These are phyloP conservation scores for Acacia crassicarpa DNA, from an alignment of 306 rosid species.

Conservation along the genomic window DNA sequence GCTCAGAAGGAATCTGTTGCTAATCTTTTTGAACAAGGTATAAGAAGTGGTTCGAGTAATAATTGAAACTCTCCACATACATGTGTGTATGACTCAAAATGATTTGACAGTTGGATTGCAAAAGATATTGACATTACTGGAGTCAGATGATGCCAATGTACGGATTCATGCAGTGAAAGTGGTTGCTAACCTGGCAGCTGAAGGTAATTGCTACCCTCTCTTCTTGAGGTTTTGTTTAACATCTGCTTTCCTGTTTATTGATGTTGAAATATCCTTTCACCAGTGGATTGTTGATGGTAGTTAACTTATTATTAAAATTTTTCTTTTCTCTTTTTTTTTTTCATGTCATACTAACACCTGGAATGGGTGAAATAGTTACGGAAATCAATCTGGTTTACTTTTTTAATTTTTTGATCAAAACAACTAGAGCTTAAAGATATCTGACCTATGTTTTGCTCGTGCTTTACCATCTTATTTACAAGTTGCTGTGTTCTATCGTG, in stretches of 20 bases:
- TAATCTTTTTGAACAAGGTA: slow-evolving; percentile 91
- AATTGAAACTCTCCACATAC: slow-evolving; percentile 24
- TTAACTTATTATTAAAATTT: background rate
- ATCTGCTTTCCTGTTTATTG: slow-evolving; percentile 17
- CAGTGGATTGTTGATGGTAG: background rate
- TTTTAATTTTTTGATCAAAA: slow-evolving; percentile 6
- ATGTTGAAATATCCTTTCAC: background rate
- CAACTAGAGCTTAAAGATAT: background rate
- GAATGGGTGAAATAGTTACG: slow-evolving; percentile 4
- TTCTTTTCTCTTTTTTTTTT: background rate
- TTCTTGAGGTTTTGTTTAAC: slow-evolving; percentile 16
- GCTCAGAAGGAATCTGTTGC: slow-evolving; percentile 71
- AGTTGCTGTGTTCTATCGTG: slow-evolving; percentile 6
- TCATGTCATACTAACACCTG: slow-evolving; percentile 1
- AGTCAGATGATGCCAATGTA: slow-evolving; percentile 91
- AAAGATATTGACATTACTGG: slow-evolving; percentile 87
- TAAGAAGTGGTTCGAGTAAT: slow-evolving; percentile 14
- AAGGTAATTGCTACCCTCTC: slow-evolving; percentile 55
- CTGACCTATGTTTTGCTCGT: background rate
- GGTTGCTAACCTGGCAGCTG: slow-evolving; percentile 98
- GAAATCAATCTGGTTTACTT: background rate
- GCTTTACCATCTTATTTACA: background rate
- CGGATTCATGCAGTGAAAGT: slow-evolving; percentile 98
- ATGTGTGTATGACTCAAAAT: slow-evolving; percentile 29
- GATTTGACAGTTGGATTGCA: slow-evolving; percentile 79